Base-by-base conservation (phyloP, 371 early-diverging fungal species). In the Mucor saturninus region DNA sequence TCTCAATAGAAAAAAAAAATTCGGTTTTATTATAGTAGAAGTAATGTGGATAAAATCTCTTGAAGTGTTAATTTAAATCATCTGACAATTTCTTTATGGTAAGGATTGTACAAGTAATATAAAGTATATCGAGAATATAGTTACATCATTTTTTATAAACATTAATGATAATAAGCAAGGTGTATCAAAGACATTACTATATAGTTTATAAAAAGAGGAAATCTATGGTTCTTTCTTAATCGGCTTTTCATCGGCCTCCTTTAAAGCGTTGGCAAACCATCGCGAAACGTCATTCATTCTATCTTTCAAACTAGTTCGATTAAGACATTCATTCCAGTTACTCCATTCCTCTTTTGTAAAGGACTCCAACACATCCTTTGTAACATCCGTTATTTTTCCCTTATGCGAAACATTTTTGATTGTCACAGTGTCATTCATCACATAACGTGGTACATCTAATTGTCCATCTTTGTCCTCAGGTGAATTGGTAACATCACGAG, bases 241-340 rank as follows among this genome's bases (percentile, higher is more conserved):
- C 6, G 42, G 45, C 2, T 50, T 45, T n/a, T 59, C 38, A 49
- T 39, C 11, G 28, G 21, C 26, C 5, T 38, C 48, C n/a, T 49
- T 29, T 11, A 59, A 28, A 4, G 40, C n/a, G 8, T 57, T 45
- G 6, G 53, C 35, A 35, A 38, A 62, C 5, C 52, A 57, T 21
- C 10, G 13, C 9, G 54, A 11, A 0, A 67, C 64, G 26, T 65
- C 65, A 40, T 70, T 59, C 61, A 62, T 64, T 15, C 79, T 54
- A 9, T 71, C 69, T 35, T 62, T 68, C 4, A 80, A 31, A 40
- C 71, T 72, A 3, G 64, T 43, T 50, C 73, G 38, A 14, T 48
- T 54, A 15, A 80, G 30, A 6, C 74, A 46, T 14, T 26, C 49
- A 15, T 69, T 42, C 80, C 80, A 80, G 11, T 67, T 61, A 1